These are phyloP conservation scores for Poa pratensis DNA, from an alignment of 176 grass and related monocot genomes.

Conservation along the genomic window DNA sequence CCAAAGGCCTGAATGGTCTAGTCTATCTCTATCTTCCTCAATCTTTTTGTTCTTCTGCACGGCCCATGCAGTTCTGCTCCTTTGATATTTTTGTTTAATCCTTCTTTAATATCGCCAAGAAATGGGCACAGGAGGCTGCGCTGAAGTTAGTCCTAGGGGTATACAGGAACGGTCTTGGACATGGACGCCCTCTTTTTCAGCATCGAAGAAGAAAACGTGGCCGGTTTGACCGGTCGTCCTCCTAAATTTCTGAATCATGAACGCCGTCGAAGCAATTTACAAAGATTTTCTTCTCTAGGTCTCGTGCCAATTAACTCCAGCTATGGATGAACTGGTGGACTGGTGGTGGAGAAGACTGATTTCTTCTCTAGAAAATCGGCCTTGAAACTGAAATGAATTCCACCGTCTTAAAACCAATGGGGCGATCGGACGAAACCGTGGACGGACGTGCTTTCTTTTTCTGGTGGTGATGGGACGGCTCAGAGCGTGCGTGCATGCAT, in stretches of 20 bases:
- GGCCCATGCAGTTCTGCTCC: neutral
- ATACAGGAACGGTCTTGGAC: neutral
- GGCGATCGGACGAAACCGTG: conserved; percentile 38
- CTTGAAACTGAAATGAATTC: neutral
- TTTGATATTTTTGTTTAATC: neutral
- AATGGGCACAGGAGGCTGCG: neutral
- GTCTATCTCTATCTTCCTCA: neutral
- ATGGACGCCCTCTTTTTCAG: conserved; percentile 17
- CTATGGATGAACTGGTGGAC: neutral
- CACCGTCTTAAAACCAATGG: conserved; percentile 15
- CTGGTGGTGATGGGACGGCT: conserved; percentile 13
- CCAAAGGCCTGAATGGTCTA: too few relatives aligned
- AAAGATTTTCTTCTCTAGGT: neutral
- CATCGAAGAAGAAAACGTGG: neutral
- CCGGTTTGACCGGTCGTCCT: conserved; percentile 1
- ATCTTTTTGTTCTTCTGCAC: neutral
- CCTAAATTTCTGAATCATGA: neutral
- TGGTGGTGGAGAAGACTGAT: neutral
- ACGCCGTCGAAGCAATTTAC: neutral
- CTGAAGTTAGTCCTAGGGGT: neutral
- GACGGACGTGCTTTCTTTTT: conserved; percentile 11
- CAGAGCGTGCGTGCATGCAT: conserved; percentile 10
- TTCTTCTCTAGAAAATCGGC: neutral
- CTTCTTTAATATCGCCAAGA: neutral
- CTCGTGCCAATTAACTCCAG: neutral